phyloP scores from a whole-genome alignment of 306 rosid genomes.

The Bauhinia variegata region DNA sequence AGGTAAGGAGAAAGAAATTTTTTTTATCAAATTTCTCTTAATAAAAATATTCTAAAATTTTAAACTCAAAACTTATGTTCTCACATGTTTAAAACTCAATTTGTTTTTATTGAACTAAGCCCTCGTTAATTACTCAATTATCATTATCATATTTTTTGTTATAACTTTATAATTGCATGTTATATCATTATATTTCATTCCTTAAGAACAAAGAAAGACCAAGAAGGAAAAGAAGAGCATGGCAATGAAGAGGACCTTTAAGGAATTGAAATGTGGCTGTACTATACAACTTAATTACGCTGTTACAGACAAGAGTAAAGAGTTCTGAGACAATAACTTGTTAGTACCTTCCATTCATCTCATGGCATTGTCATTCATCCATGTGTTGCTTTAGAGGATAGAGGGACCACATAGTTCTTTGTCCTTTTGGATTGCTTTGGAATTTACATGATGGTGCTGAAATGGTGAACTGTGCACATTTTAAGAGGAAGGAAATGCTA shows the following conservation, averaged over 20 bases:
- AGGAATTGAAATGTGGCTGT: slow-evolving; percentile 39
- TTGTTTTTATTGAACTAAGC: too few relatives aligned
- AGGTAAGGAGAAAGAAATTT: too few relatives aligned
- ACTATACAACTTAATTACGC: slow-evolving; percentile 45
- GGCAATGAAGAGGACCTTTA: slow-evolving; percentile 37
- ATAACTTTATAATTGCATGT: too few relatives aligned
- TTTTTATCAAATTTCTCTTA: too few relatives aligned
- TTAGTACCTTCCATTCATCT: slow-evolving; percentile 50
- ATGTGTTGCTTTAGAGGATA: slow-evolving; percentile 47
- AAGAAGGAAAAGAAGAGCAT: slow-evolving; percentile 33
- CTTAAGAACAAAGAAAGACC: slow-evolving; percentile 25
- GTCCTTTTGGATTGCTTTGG: slow-evolving; percentile 46
- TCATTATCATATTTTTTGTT: too few relatives aligned
- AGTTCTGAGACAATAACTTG: slow-evolving; percentile 46
- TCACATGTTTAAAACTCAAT: too few relatives aligned
- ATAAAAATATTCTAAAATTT: too few relatives aligned
- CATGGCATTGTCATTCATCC: slow-evolving; percentile 39
- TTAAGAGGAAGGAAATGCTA: slow-evolving; percentile 37
- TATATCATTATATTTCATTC: too few relatives aligned
- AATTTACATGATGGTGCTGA: slow-evolving; percentile 37
- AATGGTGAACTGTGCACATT: slow-evolving; percentile 39
- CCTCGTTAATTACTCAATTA: too few relatives aligned
- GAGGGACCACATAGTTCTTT: slow-evolving; percentile 48
- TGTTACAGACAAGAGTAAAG: slow-evolving; percentile 51
- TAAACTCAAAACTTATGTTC: too few relatives aligned